Evolutionary conservation across 2,329 filamentous ascomycete genomes (phyloP).

Genomic region (Ophiostoma sp.): DNA sequence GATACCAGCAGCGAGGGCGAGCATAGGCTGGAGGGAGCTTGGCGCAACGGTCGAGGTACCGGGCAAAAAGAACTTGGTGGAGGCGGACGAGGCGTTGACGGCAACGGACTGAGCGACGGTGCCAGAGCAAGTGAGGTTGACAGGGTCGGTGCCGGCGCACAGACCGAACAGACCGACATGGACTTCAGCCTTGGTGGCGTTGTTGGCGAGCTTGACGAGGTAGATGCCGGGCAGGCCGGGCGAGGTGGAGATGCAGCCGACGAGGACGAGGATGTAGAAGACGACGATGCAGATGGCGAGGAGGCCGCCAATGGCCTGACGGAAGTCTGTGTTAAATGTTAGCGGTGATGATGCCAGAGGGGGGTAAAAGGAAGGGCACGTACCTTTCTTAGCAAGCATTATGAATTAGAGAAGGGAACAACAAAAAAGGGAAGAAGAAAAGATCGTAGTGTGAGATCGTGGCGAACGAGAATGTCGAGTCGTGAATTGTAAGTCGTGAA

Average conservation of each 20-base stretch:
- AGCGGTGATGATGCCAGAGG: neutral
- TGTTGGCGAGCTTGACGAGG: conserved; percentile 30
- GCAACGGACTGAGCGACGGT: conserved; percentile 24
- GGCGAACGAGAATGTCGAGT: neutral
- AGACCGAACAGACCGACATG: conserved; percentile 31
- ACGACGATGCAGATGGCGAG: conserved; percentile 20
- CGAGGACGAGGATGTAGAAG: conserved; percentile 29
- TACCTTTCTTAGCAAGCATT: conserved; percentile 20
- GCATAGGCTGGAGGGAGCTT: conserved; percentile 25
- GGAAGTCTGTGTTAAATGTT: neutral
- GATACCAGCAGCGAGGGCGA: conserved; percentile 25
- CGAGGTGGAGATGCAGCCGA: conserved; percentile 32
- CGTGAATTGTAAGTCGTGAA: neutral
- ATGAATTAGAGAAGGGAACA: neutral
- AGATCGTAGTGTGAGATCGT: neutral
- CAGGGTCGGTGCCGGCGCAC: conserved; percentile 26
- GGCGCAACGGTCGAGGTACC: conserved; percentile 26
- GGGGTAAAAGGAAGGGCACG: neutral
- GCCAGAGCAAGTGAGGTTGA: conserved; percentile 28
- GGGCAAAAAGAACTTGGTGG: conserved; percentile 24
- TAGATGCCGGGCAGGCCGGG: conserved; percentile 32
- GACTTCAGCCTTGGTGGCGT: conserved; percentile 27
- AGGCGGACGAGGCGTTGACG: conserved; percentile 14
- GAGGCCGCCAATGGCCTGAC: conserved; percentile 18
- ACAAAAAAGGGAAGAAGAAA: neutral